Conservation (phyloP, 1,139 yeast genomes). For the Hyphopichia wangnamkhiaoensis region DNA sequence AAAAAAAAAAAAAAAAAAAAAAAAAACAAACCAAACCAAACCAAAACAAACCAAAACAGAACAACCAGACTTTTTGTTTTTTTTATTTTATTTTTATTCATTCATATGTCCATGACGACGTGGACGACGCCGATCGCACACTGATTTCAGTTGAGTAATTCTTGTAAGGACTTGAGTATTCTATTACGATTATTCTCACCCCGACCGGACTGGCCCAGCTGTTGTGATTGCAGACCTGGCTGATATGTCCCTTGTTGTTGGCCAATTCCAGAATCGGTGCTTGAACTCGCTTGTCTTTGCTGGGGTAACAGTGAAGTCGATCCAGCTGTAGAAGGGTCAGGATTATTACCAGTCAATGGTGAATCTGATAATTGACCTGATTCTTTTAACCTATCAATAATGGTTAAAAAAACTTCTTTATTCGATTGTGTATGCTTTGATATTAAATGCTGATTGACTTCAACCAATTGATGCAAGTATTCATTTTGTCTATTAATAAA, state of each 20-base stretch:
- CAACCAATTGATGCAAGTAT: slow-evolving; percentile 12
- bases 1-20: background rate
- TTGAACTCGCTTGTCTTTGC: too few species aligned
- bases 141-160: slow-evolving; percentile 1
- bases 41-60: background rate
- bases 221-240: background rate
- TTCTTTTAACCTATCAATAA: background rate
- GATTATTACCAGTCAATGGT: background rate
- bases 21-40: background rate
- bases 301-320: too few species aligned
- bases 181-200: background rate
- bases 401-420: slow-evolving; percentile 4
- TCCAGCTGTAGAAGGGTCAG: background rate
- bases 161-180: slow-evolving; percentile 4
- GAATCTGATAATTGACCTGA: background rate
- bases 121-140: too few species aligned
- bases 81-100: too few species aligned
- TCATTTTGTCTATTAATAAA: slow-evolving; percentile 11
- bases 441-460: slow-evolving; percentile 13
- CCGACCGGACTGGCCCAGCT: background rate
- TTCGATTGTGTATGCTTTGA: slow-evolving; percentile 17
- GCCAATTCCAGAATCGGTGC: too few species aligned
- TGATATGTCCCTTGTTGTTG: too few species aligned
- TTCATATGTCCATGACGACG: too few species aligned
- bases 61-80: too few species aligned